Evolutionary conservation across 192 early-diverging fungal genomes (phyloP).

Genomic region (Coemansia sp.): DNA sequence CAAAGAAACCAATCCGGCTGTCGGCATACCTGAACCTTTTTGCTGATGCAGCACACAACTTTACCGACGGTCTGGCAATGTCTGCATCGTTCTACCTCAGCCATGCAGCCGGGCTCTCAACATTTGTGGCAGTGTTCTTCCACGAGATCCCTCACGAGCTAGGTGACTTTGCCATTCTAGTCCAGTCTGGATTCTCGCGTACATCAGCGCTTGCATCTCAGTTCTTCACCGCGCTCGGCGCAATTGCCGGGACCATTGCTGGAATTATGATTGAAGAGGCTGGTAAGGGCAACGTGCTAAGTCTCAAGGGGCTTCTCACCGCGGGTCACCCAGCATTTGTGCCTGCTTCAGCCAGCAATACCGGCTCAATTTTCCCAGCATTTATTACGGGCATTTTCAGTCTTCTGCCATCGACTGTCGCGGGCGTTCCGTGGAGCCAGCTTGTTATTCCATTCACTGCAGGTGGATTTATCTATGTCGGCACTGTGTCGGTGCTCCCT

Average conservation of each 20-base stretch:
- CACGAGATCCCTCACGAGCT: conserved; percentile 90
- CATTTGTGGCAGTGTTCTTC: conserved; percentile 81
- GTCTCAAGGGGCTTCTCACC: conserved; percentile 28
- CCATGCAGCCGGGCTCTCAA: conserved; percentile 78
- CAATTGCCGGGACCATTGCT: conserved; percentile 73
- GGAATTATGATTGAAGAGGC: conserved; percentile 76
- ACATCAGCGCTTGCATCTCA: conserved; percentile 72
- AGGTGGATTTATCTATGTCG: conserved; percentile 85
- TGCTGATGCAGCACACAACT: conserved; percentile 81
- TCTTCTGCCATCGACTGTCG: conserved; percentile 43
- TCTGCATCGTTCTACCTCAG: conserved; percentile 80
- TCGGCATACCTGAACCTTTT: conserved; percentile 81
- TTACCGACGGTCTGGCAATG: conserved; percentile 84
- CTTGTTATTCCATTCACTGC: conserved; percentile 86
- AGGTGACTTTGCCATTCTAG: conserved; percentile 84
- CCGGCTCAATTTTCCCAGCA: conserved; percentile 11
- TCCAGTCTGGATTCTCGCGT: conserved; percentile 76
- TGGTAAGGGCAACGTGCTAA: conserved; percentile 43
- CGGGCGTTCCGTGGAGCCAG: conserved; percentile 66
- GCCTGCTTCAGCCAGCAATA: background rate
- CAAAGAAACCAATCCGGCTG: conserved; percentile 55
- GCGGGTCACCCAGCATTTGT: conserved; percentile 35
- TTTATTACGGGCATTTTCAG: conserved; percentile 24
- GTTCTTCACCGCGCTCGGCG: conserved; percentile 78
- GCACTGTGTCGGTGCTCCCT: conserved; percentile 80